Conservation (phyloP, 495 filamentous ascomycete genomes). For the Bacidia rubella region DNA sequence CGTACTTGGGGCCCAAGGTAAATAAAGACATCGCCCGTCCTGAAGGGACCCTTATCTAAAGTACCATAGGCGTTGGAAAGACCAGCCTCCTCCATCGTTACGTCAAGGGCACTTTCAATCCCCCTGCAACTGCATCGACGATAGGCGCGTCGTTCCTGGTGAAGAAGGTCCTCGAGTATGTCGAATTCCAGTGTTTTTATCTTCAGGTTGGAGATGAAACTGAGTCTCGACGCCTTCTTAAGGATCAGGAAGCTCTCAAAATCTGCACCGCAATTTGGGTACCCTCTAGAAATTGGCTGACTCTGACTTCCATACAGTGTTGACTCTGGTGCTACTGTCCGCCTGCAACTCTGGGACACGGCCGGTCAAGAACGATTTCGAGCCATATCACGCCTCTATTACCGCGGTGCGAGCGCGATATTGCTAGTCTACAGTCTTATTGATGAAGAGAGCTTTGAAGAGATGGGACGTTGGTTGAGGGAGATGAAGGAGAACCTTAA, state of each 20-base stretch:
- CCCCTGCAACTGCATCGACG: slow-evolving; percentile 55
- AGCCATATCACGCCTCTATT: slow-evolving; percentile 85
- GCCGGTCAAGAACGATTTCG: slow-evolving; percentile 94
- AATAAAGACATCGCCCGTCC: neutral
- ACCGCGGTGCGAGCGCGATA: slow-evolving; percentile 86
- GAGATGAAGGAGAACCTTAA: slow-evolving; percentile 61
- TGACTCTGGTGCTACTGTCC: slow-evolving; percentile 63
- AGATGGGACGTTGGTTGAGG: slow-evolving; percentile 85
- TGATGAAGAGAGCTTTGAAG: slow-evolving; percentile 67
- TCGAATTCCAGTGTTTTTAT: no score
- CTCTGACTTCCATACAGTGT: no score
- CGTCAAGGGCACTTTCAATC: slow-evolving; percentile 63
- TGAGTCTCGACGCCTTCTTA: no score
- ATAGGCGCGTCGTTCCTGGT: slow-evolving; percentile 91
- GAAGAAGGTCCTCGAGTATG: slow-evolving; percentile 83
- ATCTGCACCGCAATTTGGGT: no score
- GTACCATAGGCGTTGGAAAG: slow-evolving; percentile 67
- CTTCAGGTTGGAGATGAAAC: no score
- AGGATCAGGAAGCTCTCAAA: no score
- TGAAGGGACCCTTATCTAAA: slow-evolving; percentile 13
- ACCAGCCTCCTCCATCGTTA: slow-evolving; percentile 83
- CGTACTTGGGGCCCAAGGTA: slow-evolving; percentile 70
- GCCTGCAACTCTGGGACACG: slow-evolving; percentile 87
- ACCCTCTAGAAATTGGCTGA: no score
- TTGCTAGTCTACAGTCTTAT: slow-evolving; percentile 94